Evolutionary conservation across 352 stramenopile species (phyloP).

Genomic region (Phytophthora nicotianae): DNA sequence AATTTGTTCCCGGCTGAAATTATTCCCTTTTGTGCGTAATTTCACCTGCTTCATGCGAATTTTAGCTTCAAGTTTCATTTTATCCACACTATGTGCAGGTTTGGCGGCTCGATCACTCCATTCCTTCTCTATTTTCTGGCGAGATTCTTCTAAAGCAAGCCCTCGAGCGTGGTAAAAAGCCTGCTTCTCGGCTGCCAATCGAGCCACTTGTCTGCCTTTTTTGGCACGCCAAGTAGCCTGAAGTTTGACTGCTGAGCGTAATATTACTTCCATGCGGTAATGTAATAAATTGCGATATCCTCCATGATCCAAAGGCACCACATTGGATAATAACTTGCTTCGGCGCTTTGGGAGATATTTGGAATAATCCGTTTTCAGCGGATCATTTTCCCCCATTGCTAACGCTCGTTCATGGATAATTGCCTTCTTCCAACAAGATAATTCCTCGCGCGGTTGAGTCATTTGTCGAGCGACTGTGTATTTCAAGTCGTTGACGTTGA

Average conservation of each 20-base stretch:
- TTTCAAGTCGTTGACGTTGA: constrained; percentile 91
- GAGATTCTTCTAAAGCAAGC: constrained; percentile 71
- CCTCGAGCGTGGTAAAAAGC: constrained; percentile 90
- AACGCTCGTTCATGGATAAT: constrained; percentile 89
- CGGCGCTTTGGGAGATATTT: constrained; percentile 86
- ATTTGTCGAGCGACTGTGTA: constrained; percentile 67
- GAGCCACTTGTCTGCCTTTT: constrained; percentile 70
- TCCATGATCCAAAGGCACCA: constrained; percentile 89
- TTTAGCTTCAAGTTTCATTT: constrained; percentile 95
- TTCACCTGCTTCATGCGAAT: constrained; percentile 94
- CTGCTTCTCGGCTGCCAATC: constrained; percentile 80
- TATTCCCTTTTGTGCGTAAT: constrained; percentile 84
- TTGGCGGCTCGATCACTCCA: constrained; percentile 79
- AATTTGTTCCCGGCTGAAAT: constrained; percentile 80
- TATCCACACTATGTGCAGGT: constrained; percentile 75
- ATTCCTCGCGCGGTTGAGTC: constrained; percentile 49
- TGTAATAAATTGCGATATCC: constrained; percentile 87
- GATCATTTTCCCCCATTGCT: constrained; percentile 91
- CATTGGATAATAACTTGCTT: constrained; percentile 78
- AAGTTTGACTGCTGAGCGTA: constrained; percentile 75
- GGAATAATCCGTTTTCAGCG: constrained; percentile 92
- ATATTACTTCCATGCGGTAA: constrained; percentile 73
- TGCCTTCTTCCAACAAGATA: constrained; percentile 73
- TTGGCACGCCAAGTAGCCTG: constrained; percentile 85
- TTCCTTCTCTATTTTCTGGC: constrained; percentile 62